Evolutionary conservation across 768 basidiomycete genomes (phyloP), one percentile per base, ranked within the genome.

Genomic region (Suillus subluteus): DNA sequence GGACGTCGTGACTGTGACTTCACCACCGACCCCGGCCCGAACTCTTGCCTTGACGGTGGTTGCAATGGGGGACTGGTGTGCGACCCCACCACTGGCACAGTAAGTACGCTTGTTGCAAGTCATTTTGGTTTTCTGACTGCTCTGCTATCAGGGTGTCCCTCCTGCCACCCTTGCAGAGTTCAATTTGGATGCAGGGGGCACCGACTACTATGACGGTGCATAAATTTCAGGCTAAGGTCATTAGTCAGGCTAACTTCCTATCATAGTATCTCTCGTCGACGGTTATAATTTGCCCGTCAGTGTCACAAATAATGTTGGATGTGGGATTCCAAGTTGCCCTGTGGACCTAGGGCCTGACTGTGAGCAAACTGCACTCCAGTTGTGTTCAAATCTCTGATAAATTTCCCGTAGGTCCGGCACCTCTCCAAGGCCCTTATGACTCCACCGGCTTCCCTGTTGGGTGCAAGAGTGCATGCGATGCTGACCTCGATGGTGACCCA

Each of bases 141-240:
- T 68, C 23, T 61, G 12, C 23, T 48, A 58, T 38, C 9, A 84
- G 84, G 88, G 87, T 61, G 83, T 88, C n/a, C 89, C 90, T 40
- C 91, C 91, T 52, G 90, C 86, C 13, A 83, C 85, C 5, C 78
- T 91, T 44, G 91, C 90, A 1, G 89, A 91, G 70, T 91, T 85
- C 79, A 90, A 87, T n/a, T 75, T 91, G 11, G 81, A 72, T 1
- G 71, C 74, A 52, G 81, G 78, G 15, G 81, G 79, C 58, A 32
- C 50, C 1, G 90, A 91, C 68, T 88, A 79, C 67, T 91, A 89
- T 63, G 89, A 90, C 73, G 85, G 88, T 88, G 62, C 16, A 78
- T 30, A 37, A 2, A 35, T 6, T 7, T 6, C 41, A 35, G 44
- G 46, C 38, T 30, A 30, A 6, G 11, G 4, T 16, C 37, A 58